Evolutionary conservation across 2,329 filamentous ascomycete genomes (phyloP).

Genomic region (Samsoniella hepiali): DNA sequence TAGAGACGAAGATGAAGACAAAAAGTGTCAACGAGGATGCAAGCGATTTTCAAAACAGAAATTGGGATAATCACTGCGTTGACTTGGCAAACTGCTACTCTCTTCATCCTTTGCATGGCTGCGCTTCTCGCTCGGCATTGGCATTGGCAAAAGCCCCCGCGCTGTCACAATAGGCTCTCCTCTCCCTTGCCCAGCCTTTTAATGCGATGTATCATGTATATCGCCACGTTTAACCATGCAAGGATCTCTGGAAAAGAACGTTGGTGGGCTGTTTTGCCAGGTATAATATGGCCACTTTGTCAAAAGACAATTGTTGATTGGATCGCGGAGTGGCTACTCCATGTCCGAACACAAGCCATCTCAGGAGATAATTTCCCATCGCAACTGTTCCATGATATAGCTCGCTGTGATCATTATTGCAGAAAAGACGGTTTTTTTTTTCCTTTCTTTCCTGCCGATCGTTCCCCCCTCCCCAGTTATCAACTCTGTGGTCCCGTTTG

Average conservation of each 20-base stretch:
- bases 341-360: background rate
- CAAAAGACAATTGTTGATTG: background rate
- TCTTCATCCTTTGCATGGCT: background rate
- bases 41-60: background rate
- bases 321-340: background rate
- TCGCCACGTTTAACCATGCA: background rate
- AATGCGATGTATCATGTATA: background rate
- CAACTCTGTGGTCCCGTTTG: background rate
- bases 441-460: background rate
- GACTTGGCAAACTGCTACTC: too few relatives aligned
- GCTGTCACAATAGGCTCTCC: background rate
- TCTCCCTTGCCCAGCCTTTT: background rate
- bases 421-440: background rate
- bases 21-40: background rate
- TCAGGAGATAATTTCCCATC: background rate
- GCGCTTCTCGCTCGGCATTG: too few relatives aligned
- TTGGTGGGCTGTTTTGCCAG: slow-evolving; percentile 10
- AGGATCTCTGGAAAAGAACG: background rate
- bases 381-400: background rate
- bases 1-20: background rate
- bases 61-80: too few relatives aligned
- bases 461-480: background rate
- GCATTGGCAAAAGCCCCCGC: background rate
- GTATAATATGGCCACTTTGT: slow-evolving; percentile 10
- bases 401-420: background rate